phyloP scores from a whole-genome alignment of 2,329 filamentous ascomycete genomes.

The Leptographium wingfieldii region DNA sequence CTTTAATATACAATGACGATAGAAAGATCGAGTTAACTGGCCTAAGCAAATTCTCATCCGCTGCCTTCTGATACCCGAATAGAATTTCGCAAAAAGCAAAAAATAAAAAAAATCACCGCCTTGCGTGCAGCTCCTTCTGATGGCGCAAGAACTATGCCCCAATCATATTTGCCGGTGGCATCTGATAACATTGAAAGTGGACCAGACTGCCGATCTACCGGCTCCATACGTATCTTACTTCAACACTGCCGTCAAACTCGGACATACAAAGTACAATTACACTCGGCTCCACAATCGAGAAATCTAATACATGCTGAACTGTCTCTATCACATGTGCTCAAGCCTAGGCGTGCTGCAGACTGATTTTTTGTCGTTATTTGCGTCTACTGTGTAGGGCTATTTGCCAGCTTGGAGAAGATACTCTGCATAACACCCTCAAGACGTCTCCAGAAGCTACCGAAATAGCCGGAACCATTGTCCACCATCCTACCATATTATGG shows the following conservation, averaged over 20 bases:
- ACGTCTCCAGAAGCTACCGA: neutral
- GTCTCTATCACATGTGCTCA: neutral
- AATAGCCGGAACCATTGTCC: neutral
- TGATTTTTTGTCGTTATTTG: neutral
- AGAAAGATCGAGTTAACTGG: neutral
- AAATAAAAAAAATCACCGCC: neutral
- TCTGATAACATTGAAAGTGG: neutral
- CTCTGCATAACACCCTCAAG: neutral
- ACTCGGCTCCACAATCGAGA: neutral
- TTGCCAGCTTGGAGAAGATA: too few species aligned
- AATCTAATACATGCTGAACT: neutral
- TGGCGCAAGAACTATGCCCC: neutral
- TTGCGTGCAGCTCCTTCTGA: neutral
- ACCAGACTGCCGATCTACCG: neutral
- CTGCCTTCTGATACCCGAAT: neutral
- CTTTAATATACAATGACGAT: neutral
- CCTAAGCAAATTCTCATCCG: neutral
- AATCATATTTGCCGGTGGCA: neutral
- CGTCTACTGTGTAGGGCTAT: neutral
- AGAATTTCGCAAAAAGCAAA: neutral
- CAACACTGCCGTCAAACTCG: neutral
- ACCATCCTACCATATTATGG: too few species aligned
- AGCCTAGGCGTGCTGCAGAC: too few species aligned
- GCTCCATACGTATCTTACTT: neutral
- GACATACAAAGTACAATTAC: neutral